Evolutionary conservation across 2,329 filamentous ascomycete genomes (phyloP), one percentile per base, ranked within the genome.

Genomic region (Fusarium sp.): DNA sequence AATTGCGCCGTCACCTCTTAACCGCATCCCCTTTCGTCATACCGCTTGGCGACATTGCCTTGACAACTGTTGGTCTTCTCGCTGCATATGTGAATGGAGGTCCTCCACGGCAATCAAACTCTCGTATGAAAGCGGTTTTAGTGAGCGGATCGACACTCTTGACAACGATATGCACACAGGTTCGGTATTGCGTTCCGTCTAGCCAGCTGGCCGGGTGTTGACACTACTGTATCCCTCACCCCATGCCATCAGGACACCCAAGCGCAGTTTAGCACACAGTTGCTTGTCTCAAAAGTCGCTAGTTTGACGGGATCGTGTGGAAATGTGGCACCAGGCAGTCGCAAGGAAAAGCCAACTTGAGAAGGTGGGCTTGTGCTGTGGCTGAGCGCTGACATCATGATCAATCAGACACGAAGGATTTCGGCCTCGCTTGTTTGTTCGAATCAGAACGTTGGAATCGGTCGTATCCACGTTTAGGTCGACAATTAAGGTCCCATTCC

Each of bases 381-480:
- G 72, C 72, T 71, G 62, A 73, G 63, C 52, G 58, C 59, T 77
- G 73, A 76, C 71, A 77, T 76, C 72, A 75, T 77, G 71, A 59
- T 66, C 50, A 64, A 61, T 62, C 29, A 70, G 60, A 62, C 60
- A 37, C 58, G 38, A 70, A 72, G 67, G 65, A 72, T 72, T 67
- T 40, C 27, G 40, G 57, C 38, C 66, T 72, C 61, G 68, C 66
- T 73, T 75, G 34, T 22, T 50, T 37, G 38, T 71, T 68, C 62
- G 62, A 70, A 74, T 72, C 64, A 63, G 58, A 34, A 18, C 14
- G 45, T 27, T 47, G 13, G 50, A 42, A 18, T 47, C 14, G 45
- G 52, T 47, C 57, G 47, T 34, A 62, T 66, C 60, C 57, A 67
- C 63, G 50, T 64, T 50, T 62, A 61, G 40, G 38, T 52, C 24